Base-by-base conservation (phyloP, 2,329 filamentous ascomycete genomes). In the Metarhizium sp. region DNA sequence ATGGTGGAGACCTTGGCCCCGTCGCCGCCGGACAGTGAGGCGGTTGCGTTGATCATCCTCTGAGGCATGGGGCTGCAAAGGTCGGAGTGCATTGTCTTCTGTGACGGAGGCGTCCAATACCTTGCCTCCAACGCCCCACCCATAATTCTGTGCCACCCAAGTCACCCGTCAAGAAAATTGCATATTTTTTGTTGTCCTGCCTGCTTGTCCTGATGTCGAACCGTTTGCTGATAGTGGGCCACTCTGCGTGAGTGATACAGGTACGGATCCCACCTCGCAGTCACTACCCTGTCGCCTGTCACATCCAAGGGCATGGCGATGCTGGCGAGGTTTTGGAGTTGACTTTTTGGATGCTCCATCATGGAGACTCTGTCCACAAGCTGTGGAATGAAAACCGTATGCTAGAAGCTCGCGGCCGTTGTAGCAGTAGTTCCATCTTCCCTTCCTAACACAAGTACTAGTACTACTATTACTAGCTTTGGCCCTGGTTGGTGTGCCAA, bases 101-200 rank as follows among this genome's bases (percentile, higher is more conserved):
- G 59, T n/a, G 29, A 42, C 43, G 20, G 56, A 58, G 56, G 56
- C 58, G 59, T 57, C 59, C 59, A 60, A 59, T 59, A n/a, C 55
- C 54, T n/a, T 8, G 16, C 8, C 49, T 43, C 18, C 32, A 25
- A 20, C 6, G 48, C 29, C 34, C 48, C 48, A 25, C 48, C 48
- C 8, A 50, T 13, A 38, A 45, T 47, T 18, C 20, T 36, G 40
- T 47, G 40, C 42, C 42, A 52, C 51, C 50, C n/a, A 51, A 43
- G 38, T 29, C 30, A 20, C 36, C 36, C 32, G n/a, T 51, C 32
- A 30, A 42, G 50, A 42, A 20, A 30, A 30, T 36, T 43, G 36
- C 8, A 46, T 46, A 13, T 16, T 16, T 52, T 14, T 16, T 42
- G 14, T 34, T 29, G 36, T 52, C 50, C 38, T 25, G 36, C 20